These are phyloP conservation scores for Quercus cerris DNA, from an alignment of 306 rosid genomes.

Conservation along the genomic window DNA sequence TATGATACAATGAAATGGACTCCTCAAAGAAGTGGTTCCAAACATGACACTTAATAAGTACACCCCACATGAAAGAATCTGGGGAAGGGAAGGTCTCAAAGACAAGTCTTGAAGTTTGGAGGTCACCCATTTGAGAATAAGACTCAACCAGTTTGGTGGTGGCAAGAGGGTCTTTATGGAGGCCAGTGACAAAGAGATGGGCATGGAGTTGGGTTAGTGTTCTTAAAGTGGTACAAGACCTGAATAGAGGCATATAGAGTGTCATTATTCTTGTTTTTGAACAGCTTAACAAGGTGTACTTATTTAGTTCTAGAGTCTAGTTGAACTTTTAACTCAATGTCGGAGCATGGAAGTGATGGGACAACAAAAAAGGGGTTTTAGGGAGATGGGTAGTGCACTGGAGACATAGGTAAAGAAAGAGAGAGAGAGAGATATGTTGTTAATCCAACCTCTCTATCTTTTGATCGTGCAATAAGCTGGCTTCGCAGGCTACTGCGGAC, in stretches of 20 bases:
- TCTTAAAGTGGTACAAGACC: slow-evolving; percentile 45
- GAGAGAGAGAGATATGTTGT: background rate
- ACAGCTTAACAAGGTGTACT: background rate
- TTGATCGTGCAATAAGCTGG: no score
- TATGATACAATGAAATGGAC: slow-evolving; percentile 37
- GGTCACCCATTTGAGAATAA: slow-evolving; percentile 64
- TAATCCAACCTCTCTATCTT: no score
- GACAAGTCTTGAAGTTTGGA: slow-evolving; percentile 56
- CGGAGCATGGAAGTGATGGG: background rate
- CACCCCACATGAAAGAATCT: slow-evolving; percentile 91
- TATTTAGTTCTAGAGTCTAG: background rate
- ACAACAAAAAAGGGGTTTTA: background rate
- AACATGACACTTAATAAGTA: slow-evolving; percentile 58
- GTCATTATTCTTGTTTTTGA: slow-evolving; percentile 35
- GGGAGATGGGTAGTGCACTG: background rate
- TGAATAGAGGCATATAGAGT: slow-evolving; percentile 76
- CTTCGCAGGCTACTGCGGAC: no score
- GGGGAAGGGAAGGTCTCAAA: slow-evolving; percentile 53
- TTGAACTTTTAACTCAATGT: background rate
- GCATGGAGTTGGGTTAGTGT: slow-evolving; percentile 75
- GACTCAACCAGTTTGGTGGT: slow-evolving; percentile 76
- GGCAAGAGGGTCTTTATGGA: slow-evolving; percentile 65
- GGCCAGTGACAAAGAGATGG: slow-evolving; percentile 59
- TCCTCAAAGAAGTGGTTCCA: slow-evolving; percentile 45
- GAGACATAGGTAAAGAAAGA: background rate